A percentile compares a stretch with the other conserved stretches of the same genome.
phyloP scores from a whole-genome alignment of 2,329 filamentous ascomycete species.

The Tothia fuscella region DNA sequence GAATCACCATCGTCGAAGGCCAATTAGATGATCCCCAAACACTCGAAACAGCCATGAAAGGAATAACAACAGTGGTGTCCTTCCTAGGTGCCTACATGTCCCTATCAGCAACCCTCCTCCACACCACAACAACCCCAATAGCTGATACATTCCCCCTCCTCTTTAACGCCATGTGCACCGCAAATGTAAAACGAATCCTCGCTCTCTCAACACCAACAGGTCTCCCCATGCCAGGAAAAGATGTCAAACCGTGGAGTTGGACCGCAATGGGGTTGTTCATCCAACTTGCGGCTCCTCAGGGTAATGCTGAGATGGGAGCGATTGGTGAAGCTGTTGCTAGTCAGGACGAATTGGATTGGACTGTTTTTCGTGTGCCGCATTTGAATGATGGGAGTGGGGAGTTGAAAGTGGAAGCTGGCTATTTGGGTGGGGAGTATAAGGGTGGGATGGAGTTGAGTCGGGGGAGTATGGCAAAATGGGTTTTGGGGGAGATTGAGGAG shows the following conservation, averaged over 20 bases:
- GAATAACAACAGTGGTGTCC: slow-evolving; percentile 6
- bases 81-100: slow-evolving; percentile 10
- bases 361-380: slow-evolving; percentile 12
- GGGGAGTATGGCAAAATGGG: slow-evolving; percentile 11
- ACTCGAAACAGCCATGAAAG: neutral
- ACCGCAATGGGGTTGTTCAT: neutral
- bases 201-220: slow-evolving; percentile 9
- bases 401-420: slow-evolving; percentile 4
- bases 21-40: slow-evolving; percentile 7
- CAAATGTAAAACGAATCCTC: slow-evolving; percentile 8
- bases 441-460: slow-evolving; percentile 6
- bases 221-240: neutral
- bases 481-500: slow-evolving; percentile 11
- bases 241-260: neutral
- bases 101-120: slow-evolving; percentile 5
- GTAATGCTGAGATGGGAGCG: slow-evolving; percentile 2
- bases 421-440: slow-evolving; percentile 6
- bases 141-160: slow-evolving; percentile 7
- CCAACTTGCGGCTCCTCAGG: neutral
- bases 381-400: slow-evolving; percentile 8
- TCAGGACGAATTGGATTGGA: slow-evolving; percentile 12
- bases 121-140: slow-evolving; percentile 7
- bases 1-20: slow-evolving; percentile 10
- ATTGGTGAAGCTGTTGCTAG: slow-evolving; percentile 4
- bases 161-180: slow-evolving; percentile 6